Conservation (phyloP, 345 rosid genomes). For the Moricandia moricandioides region DNA sequence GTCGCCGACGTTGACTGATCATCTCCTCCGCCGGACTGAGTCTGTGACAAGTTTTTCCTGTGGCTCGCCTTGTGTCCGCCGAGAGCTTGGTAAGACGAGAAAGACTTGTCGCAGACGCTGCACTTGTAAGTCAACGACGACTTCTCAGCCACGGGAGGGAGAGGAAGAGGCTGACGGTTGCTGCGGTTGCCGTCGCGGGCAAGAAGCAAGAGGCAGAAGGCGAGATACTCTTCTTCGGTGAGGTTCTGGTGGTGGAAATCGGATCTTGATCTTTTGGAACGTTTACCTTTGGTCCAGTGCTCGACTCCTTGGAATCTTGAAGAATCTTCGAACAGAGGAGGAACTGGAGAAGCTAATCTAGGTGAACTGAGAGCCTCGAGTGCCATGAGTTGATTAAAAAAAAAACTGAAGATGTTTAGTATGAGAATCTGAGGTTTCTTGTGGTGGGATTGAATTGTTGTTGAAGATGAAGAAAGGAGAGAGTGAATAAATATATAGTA, state of each 20-base stretch:
- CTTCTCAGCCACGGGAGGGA: conserved; percentile 9
- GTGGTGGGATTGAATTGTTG: background rate
- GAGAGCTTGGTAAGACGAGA: conserved; percentile 51
- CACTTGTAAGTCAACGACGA: conserved; percentile 45
- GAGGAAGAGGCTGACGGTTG: conserved; percentile 15
- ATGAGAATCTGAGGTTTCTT: background rate
- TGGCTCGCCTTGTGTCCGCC: conserved; percentile 65
- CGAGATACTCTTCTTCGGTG: conserved; percentile 49
- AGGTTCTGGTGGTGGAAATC: conserved; percentile 33
- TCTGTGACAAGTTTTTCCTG: conserved; percentile 31
- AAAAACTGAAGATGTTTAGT: background rate
- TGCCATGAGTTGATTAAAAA: conserved; percentile 33
- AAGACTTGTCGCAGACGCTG: conserved; percentile 45
- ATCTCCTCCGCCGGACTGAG: conserved; percentile 27
- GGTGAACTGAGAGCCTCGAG: conserved; percentile 48
- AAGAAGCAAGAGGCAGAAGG: conserved; percentile 50
- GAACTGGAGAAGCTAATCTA: conserved; percentile 31
- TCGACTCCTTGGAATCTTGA: conserved; percentile 34
- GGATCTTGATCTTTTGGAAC: conserved; percentile 46
- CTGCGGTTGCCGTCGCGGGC: conserved; percentile 36
- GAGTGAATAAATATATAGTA: conserved; percentile 24
- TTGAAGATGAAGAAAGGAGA: conserved; percentile 21
- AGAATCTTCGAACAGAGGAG: conserved; percentile 17
- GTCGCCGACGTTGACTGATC: conserved; percentile 26
- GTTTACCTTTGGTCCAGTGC: conserved; percentile 49